A percentile compares a stretch with the other conserved stretches of the same genome.
Evolutionary conservation across 345 rosid genomes (phyloP).

Genomic region (Bruguiera gymnorhiza): DNA sequence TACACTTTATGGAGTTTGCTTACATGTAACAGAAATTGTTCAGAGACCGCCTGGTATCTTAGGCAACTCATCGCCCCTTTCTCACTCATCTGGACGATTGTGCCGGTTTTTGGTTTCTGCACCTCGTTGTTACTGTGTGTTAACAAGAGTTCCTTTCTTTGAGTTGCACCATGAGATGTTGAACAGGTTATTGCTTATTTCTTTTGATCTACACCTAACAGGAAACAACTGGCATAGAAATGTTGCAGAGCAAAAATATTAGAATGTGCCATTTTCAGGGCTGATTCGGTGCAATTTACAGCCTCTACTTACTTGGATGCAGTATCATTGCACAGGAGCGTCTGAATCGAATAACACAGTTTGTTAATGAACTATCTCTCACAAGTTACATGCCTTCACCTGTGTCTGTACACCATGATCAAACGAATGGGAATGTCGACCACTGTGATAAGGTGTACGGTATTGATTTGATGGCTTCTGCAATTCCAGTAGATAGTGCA

Average conservation of each 20-base stretch:
- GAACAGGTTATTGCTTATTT: constrained; percentile 60
- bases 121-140: constrained; percentile 95
- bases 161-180: constrained; percentile 94
- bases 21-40: constrained; percentile 84
- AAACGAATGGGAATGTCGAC: constrained; percentile 33
- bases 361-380: constrained; percentile 69
- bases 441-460: constrained; percentile 34
- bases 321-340: constrained; percentile 98
- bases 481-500: constrained; percentile 73
- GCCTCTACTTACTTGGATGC: constrained; percentile 44
- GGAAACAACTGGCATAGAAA: not conserved
- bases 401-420: constrained; percentile 37
- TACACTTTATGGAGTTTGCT: constrained; percentile 90
- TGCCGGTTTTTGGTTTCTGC: constrained; percentile 87
- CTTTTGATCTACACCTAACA: constrained; percentile 14
- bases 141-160: constrained; percentile 91
- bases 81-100: constrained; percentile 49
- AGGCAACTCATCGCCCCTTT: constrained; percentile 55
- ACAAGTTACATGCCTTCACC: constrained; percentile 40
- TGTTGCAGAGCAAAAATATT: constrained; percentile 4
- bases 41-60: constrained; percentile 85
- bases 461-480: constrained; percentile 75
- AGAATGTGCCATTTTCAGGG: not conserved
- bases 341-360: constrained; percentile 78
- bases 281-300: constrained; percentile 13